These are phyloP conservation scores for Phytophthora idaei DNA, from an alignment of 352 stramenopile species.

Conservation along the genomic window DNA sequence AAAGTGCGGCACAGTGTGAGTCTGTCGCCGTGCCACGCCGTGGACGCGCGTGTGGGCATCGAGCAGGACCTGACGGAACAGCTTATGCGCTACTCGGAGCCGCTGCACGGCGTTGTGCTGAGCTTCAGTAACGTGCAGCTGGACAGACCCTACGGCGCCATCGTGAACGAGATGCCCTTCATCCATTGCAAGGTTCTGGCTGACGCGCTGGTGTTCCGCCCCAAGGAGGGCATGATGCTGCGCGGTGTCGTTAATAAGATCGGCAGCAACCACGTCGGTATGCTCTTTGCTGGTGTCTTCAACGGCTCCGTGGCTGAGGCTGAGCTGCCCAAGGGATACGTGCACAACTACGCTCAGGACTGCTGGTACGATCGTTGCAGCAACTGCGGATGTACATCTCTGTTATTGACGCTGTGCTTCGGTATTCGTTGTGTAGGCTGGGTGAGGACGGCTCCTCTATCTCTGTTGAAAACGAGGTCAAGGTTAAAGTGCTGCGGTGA, in stretches of 20 bases:
- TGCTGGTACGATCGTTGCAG: slow-evolving; percentile 53
- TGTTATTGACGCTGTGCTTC: slow-evolving; percentile 17
- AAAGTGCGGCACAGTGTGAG: slow-evolving; percentile 76
- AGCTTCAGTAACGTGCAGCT: slow-evolving; percentile 75
- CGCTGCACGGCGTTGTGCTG: slow-evolving; percentile 72
- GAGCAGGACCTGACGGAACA: slow-evolving; percentile 75
- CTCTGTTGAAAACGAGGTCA: slow-evolving; percentile 62
- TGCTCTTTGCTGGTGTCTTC: slow-evolving; percentile 84
- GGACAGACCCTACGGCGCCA: slow-evolving; percentile 55
- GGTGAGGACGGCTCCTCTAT: slow-evolving; percentile 62
- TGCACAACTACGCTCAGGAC: slow-evolving; percentile 83
- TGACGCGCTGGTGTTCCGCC: slow-evolving; percentile 77
- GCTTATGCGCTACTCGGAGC: slow-evolving; percentile 85
- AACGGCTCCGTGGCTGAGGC: slow-evolving; percentile 80
- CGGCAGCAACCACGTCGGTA: slow-evolving; percentile 84
- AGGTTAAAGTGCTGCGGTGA: slow-evolving; percentile 70
- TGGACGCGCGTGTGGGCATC: slow-evolving; percentile 68
- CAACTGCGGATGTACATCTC: neutral
- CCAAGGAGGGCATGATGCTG: slow-evolving; percentile 67
- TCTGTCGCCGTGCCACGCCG: slow-evolving; percentile 74
- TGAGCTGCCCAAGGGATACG: slow-evolving; percentile 76
- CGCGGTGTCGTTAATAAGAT: slow-evolving; percentile 83
- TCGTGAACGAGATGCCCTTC: slow-evolving; percentile 88
- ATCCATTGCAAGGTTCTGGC: slow-evolving; percentile 82
- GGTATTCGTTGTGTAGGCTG: slow-evolving; percentile 41